Evolutionary conservation across 805 yeast genomes (phyloP).

Genomic region (Candida succiphila): DNA sequence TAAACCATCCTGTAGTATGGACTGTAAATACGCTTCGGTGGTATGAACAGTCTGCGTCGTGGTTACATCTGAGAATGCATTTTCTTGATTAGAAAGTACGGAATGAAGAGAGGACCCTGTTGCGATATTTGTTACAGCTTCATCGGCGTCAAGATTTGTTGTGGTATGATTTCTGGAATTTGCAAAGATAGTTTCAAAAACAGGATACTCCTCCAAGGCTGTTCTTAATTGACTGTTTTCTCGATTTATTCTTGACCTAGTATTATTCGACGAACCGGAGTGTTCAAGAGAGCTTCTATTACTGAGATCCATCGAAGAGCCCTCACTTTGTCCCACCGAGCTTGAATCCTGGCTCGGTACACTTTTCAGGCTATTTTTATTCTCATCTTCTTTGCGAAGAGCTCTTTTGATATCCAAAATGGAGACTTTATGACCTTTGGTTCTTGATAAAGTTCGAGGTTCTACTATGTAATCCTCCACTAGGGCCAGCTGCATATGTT

Average conservation of each 20-base stretch:
- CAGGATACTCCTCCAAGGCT: not conserved
- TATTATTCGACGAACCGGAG: not conserved
- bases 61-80: too few relatives aligned
- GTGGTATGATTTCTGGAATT: not conserved
- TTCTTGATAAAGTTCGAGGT: conserved; percentile 3
- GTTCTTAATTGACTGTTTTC: not conserved
- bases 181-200: not conserved
- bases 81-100: not conserved
- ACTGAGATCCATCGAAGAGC: not conserved
- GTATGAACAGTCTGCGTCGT: not conserved
- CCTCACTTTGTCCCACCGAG: too few relatives aligned
- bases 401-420: conserved; percentile 24
- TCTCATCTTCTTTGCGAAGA: conserved; percentile 8
- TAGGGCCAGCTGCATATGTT: conserved; percentile 22
- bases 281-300: not conserved
- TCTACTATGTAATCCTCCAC: conserved; percentile 46
- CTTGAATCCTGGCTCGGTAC: too few relatives aligned
- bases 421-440: conserved; percentile 15
- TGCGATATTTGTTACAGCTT: not conserved
- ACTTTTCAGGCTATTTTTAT: conserved; percentile 8
- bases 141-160: not conserved
- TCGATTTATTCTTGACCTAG: not conserved
- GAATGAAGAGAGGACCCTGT: conserved; percentile 1
- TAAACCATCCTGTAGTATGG: conserved; percentile 16
- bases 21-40: conserved; percentile 10